phyloP scores from a whole-genome alignment of 352 stramenopile genomes.

The Globisporangium radiosum region DNA sequence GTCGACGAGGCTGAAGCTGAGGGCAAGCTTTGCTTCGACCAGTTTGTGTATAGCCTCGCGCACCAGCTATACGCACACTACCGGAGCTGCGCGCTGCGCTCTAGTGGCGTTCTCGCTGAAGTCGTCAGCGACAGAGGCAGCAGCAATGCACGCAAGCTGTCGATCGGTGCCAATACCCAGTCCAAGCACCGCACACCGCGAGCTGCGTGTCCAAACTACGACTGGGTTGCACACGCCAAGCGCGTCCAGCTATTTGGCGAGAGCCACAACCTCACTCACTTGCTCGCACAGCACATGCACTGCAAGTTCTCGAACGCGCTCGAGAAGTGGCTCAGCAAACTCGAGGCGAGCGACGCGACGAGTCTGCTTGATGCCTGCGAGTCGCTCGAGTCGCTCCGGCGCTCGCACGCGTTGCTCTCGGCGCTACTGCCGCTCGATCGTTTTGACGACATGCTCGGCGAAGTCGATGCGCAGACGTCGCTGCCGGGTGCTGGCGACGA shows the following conservation, averaged over 20 bases:
- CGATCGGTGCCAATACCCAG: neutral
- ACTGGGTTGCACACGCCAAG: slow-evolving; percentile 20
- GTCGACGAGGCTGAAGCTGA: slow-evolving; percentile 83
- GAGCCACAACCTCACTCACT: slow-evolving; percentile 43
- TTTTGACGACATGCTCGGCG: slow-evolving; percentile 29
- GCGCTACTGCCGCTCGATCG: slow-evolving; percentile 15
- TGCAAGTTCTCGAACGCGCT: slow-evolving; percentile 47
- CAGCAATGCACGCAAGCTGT: neutral
- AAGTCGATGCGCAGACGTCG: slow-evolving; percentile 21
- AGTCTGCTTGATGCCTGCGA: slow-evolving; percentile 43
- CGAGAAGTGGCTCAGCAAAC: slow-evolving; percentile 33
- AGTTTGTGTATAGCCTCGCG: slow-evolving; percentile 61
- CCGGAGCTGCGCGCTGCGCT: neutral
- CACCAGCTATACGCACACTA: slow-evolving; percentile 49
- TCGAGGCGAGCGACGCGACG: slow-evolving; percentile 48
- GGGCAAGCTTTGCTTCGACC: slow-evolving; percentile 74
- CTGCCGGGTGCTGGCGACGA: slow-evolving; percentile 13
- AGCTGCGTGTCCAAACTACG: slow-evolving; percentile 11
- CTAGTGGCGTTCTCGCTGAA: no score
- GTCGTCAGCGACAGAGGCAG: slow-evolving; percentile 33
- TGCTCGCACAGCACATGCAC: slow-evolving; percentile 53
- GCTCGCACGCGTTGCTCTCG: slow-evolving; percentile 24
- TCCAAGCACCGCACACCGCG: neutral
- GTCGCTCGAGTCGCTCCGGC: slow-evolving; percentile 28
- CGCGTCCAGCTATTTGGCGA: slow-evolving; percentile 57